Base-by-base conservation (phyloP, 805 yeast genomes). In the Candida pini region DNA sequence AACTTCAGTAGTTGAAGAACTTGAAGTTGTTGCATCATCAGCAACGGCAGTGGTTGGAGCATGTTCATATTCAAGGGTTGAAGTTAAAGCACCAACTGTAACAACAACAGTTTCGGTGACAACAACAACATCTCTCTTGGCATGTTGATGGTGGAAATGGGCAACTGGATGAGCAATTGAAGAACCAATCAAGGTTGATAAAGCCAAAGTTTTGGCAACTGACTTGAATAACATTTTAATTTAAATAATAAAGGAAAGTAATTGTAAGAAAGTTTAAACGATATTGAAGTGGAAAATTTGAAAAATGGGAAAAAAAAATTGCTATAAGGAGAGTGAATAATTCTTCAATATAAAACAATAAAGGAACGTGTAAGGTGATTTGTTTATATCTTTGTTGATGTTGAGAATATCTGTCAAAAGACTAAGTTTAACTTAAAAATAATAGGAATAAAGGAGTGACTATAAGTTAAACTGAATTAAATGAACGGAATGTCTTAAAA, bases 91-190 rank as follows among this genome's bases (percentile, higher is more conserved):
- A 41, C 49, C 63, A 27, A 65, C 71, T 7, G 73, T 69, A 35
- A 73, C 78, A 38, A 68, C 58, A 31, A 69, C 71, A 38, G 74
- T 66, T 48, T 58, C 53, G 47, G 74, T 67, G 45, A 69, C 66
- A 43, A 68, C 72, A 39, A 63, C 66, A 37, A 67, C 74, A 35
- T 64, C 66, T 49, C 65, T 77, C 66, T 78, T 76, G 54, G 70
- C 76, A 55, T 75, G 76, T 44, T 60, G 59, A 53, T 71, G 72
- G 61, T 81, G 87, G 45, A 67, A 72, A 48, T 74, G 81, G 38
- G 65, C 69, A 35, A 73, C 63, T 39, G 87, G 86, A 35, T 72
- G 75, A 42, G 85, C 81, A 26, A 69, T 40, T 33, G 71, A 68
- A 34, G 73, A 56, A 48, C 72, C 71, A 40, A 69, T 58, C 35